phyloP scores from a whole-genome alignment of 2,329 filamentous ascomycete genomes.

The Fusarium siculi region DNA sequence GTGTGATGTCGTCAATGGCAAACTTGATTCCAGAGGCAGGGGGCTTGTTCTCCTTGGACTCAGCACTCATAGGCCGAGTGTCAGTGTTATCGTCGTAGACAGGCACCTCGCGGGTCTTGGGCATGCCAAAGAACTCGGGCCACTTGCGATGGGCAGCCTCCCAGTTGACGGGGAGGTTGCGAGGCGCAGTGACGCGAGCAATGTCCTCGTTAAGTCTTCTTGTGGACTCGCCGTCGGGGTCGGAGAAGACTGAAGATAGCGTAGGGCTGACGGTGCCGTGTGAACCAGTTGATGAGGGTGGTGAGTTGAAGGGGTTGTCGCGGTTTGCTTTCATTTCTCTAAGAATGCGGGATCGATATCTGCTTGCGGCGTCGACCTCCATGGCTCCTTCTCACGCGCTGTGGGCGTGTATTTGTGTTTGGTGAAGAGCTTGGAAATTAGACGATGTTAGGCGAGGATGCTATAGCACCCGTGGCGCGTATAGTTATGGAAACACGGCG shows the following conservation, averaged over 20 bases:
- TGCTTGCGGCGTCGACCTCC: slow-evolving; percentile 54
- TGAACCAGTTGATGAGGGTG: slow-evolving; percentile 67
- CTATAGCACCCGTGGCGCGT: slow-evolving; percentile 38
- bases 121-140: slow-evolving; percentile 61
- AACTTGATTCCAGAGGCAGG: slow-evolving; percentile 49
- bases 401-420: slow-evolving; percentile 28
- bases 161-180: slow-evolving; percentile 56
- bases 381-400: slow-evolving; percentile 49
- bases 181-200: slow-evolving; percentile 54
- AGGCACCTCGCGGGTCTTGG: slow-evolving; percentile 47
- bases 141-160: slow-evolving; percentile 61
- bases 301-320: slow-evolving; percentile 68
- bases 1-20: slow-evolving; percentile 56
- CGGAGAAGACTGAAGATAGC: slow-evolving; percentile 62
- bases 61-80: slow-evolving; percentile 50
- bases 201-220: slow-evolving; percentile 62
- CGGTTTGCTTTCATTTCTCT: slow-evolving; percentile 64
- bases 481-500: slow-evolving; percentile 11
- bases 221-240: slow-evolving; percentile 65
- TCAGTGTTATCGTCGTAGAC: slow-evolving; percentile 48
- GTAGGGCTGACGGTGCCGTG: slow-evolving; percentile 67
- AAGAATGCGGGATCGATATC: slow-evolving; percentile 60
- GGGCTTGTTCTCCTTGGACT: slow-evolving; percentile 60
- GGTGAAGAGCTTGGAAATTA: slow-evolving; percentile 31
- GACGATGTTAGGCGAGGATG: slow-evolving; percentile 34